Conservation (phyloP, 371 early-diverging fungal species). For the Mucor piriformis region DNA sequence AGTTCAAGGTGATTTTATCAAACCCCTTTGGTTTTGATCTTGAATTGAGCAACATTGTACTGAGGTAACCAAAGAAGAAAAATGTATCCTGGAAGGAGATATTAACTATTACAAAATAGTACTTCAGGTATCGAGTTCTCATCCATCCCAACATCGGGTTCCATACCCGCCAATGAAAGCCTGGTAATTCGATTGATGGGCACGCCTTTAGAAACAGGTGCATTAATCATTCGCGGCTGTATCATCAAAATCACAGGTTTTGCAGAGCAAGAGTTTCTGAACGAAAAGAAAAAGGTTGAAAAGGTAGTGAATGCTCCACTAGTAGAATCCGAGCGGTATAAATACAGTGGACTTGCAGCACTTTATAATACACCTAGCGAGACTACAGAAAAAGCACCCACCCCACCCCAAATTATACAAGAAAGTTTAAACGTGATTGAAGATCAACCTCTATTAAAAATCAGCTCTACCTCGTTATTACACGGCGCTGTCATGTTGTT, state of each 20-base stretch:
- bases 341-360: conserved; percentile 22
- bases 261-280: conserved; percentile 73
- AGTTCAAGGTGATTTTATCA: conserved; percentile 71
- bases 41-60: conserved; percentile 66
- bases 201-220: conserved; percentile 67
- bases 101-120: conserved; percentile 30
- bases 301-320: conserved; percentile 6
- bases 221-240: conserved; percentile 69
- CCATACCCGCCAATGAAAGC: conserved; percentile 71
- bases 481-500: conserved; percentile 81
- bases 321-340: conserved; percentile 22
- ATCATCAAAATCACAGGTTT: conserved; percentile 75
- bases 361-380: not conserved
- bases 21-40: conserved; percentile 86
- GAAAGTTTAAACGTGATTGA: conserved; percentile 52
- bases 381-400: not conserved
- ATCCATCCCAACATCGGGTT: conserved; percentile 59
- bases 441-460: conserved; percentile 71
- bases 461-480: conserved; percentile 61
- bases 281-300: conserved; percentile 39
- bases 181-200: conserved; percentile 69
- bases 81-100: too few species aligned
- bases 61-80: conserved; percentile 68
- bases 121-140: conserved; percentile 70
- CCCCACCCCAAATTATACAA: not conserved